Conservation (phyloP, 257 asterid genomes). For the Avicennia marina region DNA sequence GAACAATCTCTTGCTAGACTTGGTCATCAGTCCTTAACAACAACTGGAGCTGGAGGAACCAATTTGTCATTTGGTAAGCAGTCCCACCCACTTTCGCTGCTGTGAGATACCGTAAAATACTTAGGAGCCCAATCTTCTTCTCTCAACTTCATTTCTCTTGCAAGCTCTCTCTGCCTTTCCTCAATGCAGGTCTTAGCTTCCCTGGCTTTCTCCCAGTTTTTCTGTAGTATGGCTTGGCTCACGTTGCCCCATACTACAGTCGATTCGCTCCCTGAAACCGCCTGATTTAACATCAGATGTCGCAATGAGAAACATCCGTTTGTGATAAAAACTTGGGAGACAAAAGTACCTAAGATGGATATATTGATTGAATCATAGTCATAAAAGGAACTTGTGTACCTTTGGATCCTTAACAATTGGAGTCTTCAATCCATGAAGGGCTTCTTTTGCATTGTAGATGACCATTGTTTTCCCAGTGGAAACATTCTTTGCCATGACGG, state of each 20-base stretch:
- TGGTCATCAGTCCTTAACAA: conserved; percentile 34
- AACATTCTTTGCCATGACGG: conserved; percentile 44
- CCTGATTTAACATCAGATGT: conserved; percentile 28
- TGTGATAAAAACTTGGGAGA: neutral
- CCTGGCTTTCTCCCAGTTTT: conserved; percentile 65
- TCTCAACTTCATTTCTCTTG: conserved; percentile 33
- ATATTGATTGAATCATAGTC: too few species aligned
- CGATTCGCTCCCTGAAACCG: conserved; percentile 47
- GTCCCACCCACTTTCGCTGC: conserved; percentile 66
- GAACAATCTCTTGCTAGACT: too few species aligned
- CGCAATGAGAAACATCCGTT: neutral
- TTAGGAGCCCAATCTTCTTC: conserved; percentile 52
- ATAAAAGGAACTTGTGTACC: too few species aligned
- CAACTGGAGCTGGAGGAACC: conserved; percentile 66
- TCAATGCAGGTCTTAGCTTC: conserved; percentile 58
- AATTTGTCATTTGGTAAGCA: conserved; percentile 40
- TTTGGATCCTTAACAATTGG: conserved; percentile 56
- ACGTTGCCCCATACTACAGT: conserved; percentile 65
- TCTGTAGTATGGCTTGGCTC: conserved; percentile 46
- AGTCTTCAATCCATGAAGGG: conserved; percentile 48
- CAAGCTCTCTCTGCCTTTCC: conserved; percentile 57
- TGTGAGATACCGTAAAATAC: conserved; percentile 43
- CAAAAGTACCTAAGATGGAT: neutral
- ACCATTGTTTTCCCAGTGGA: conserved; percentile 33
- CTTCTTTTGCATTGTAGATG: conserved; percentile 65